A percentile compares a stretch with the other conserved stretches of the same genome.
Evolutionary conservation across 1,284 basidiomycete genomes (phyloP).

Genomic region (Cutaneotrichosporon dermatis): DNA sequence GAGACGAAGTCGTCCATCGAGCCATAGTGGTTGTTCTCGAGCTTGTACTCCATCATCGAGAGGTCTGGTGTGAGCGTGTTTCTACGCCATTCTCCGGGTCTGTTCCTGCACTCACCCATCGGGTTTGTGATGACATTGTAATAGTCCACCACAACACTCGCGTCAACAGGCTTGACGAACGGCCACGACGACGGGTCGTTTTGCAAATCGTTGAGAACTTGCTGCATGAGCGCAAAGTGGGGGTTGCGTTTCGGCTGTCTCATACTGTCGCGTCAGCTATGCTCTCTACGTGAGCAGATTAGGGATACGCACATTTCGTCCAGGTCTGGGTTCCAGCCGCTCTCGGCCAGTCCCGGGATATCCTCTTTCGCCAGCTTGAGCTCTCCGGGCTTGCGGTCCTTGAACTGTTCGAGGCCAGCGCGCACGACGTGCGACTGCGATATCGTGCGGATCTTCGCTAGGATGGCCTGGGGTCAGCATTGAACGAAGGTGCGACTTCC

Average conservation of each 20-base stretch:
- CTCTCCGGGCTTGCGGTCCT: slow-evolving; percentile 47
- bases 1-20: slow-evolving; percentile 70
- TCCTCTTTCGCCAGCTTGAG: slow-evolving; percentile 53
- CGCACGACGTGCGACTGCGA: slow-evolving; percentile 84
- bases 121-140: slow-evolving; percentile 85
- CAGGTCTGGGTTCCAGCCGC: slow-evolving; percentile 89
- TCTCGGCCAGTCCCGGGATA: slow-evolving; percentile 84
- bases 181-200: slow-evolving; percentile 82
- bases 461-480: slow-evolving; percentile 57
- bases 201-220: slow-evolving; percentile 76
- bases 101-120: slow-evolving; percentile 66
- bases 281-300: neutral
- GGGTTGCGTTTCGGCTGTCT: slow-evolving; percentile 57
- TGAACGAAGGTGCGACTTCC: no score
- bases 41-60: slow-evolving; percentile 85
- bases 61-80: slow-evolving; percentile 61
- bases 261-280: slow-evolving; percentile 36
- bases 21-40: slow-evolving; percentile 71
- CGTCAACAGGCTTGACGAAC: slow-evolving; percentile 59
- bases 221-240: slow-evolving; percentile 67
- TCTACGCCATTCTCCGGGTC: no score
- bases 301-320: slow-evolving; percentile 59
- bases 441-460: slow-evolving; percentile 82
- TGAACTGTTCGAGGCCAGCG: slow-evolving; percentile 74
- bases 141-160: slow-evolving; percentile 82